A percentile compares a stretch with the other conserved stretches of the same genome.
phyloP scores from a whole-genome alignment of 345 rosid genomes.

The Salix udensis region DNA sequence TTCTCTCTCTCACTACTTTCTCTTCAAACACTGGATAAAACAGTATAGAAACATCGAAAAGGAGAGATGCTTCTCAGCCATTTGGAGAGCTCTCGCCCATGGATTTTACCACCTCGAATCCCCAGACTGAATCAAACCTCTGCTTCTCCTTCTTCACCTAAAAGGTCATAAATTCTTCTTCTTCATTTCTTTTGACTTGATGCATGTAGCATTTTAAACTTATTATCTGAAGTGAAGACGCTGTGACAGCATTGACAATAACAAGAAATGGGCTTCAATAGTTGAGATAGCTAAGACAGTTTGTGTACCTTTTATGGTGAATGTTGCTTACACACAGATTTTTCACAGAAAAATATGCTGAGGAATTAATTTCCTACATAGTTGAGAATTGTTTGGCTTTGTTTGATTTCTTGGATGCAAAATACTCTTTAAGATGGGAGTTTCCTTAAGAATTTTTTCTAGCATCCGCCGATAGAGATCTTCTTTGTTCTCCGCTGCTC shows the following conservation, averaged over 20 bases:
- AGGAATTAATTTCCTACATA: not conserved
- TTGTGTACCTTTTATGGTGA: not conserved
- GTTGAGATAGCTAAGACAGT: not conserved
- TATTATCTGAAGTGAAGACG: not conserved
- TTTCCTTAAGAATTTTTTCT: not conserved
- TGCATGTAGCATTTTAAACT: not conserved
- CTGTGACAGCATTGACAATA: not conserved
- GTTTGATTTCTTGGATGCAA: not conserved
- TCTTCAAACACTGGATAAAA: conserved; percentile 5
- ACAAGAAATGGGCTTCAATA: not conserved
- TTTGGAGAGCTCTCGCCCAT: not conserved
- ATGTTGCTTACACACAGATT: not conserved
- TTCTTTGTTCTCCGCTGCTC: not conserved
- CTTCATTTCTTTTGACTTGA: not conserved
- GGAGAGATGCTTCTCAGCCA: conserved; percentile 8
- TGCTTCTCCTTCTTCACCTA: too few species aligned
- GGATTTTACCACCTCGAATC: not conserved
- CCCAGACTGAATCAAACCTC: not conserved
- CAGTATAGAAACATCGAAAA: not conserved
- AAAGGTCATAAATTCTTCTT: too few species aligned
- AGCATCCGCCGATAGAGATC: not conserved
- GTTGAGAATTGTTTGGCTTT: not conserved
- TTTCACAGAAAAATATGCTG: not conserved
- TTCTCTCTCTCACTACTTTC: not conserved
- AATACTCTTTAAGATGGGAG: not conserved